A percentile compares a stretch with the other conserved stretches of the same genome.
Evolutionary conservation across 495 filamentous ascomycete species (phyloP).

Genomic region (Aspergillus cristatus): DNA sequence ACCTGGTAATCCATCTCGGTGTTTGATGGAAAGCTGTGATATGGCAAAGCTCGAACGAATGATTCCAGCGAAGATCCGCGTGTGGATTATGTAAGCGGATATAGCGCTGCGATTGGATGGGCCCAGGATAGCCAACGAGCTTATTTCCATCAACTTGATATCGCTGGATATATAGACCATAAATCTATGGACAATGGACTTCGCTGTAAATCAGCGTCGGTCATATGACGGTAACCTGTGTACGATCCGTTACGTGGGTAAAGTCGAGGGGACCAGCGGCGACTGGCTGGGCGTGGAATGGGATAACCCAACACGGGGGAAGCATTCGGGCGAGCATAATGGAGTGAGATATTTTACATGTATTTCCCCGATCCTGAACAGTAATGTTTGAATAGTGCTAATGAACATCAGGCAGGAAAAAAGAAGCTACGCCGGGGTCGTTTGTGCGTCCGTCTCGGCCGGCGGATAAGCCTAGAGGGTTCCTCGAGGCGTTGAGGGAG

Average conservation of each 20-base stretch:
- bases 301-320: slow-evolving; percentile 79
- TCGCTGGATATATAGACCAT: slow-evolving; percentile 11
- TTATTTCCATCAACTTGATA: slow-evolving; percentile 1
- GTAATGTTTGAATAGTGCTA: slow-evolving; percentile 8
- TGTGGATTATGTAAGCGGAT: slow-evolving; percentile 20
- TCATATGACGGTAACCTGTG: slow-evolving; percentile 67
- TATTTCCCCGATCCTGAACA: slow-evolving; percentile 29
- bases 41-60: slow-evolving; percentile 11
- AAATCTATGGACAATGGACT: slow-evolving; percentile 15
- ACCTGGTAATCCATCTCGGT: slow-evolving; percentile 54
- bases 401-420: slow-evolving; percentile 48
- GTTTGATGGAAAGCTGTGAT: not conserved
- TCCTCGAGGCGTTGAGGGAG: slow-evolving; percentile 67
- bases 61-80: slow-evolving; percentile 3
- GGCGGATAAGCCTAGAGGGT: slow-evolving; percentile 55
- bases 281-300: slow-evolving; percentile 95
- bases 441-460: slow-evolving; percentile 75
- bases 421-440: slow-evolving; percentile 61
- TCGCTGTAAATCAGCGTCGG: slow-evolving; percentile 57
- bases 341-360: slow-evolving; percentile 79
- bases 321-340: slow-evolving; percentile 77
- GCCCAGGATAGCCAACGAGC: not conserved
- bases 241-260: slow-evolving; percentile 77
- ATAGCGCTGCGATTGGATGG: too few species aligned
- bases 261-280: slow-evolving; percentile 64